These are phyloP conservation scores for Bocquillonia castaneifolia DNA, from an alignment of 441 rosid genomes.

Conservation along the genomic window DNA sequence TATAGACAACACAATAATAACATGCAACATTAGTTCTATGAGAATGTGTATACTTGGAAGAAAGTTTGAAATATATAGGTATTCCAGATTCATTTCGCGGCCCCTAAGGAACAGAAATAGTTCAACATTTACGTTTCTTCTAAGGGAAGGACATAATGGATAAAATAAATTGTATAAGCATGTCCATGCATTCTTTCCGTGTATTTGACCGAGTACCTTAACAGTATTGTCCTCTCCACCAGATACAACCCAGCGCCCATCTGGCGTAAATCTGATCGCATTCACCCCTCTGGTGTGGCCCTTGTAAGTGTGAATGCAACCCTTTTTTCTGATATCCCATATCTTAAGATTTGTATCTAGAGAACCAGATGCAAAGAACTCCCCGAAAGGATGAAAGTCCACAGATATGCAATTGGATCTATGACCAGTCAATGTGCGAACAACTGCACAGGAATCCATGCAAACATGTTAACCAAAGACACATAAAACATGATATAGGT, in stretches of 20 bases:
- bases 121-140: not conserved
- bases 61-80: not conserved
- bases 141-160: not conserved
- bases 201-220: conserved; percentile 51
- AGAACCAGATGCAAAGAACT: conserved; percentile 97
- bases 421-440: conserved; percentile 89
- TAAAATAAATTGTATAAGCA: not conserved
- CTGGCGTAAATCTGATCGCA: conserved; percentile 95
- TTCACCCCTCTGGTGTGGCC: conserved; percentile 97
- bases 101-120: not conserved
- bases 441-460: conserved; percentile 45
- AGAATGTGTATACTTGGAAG: not conserved
- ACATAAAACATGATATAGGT: conserved; percentile 15
- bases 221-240: conserved; percentile 98
- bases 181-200: not conserved
- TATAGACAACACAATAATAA: not conserved
- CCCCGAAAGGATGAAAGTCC: conserved; percentile 97
- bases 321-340: conserved; percentile 99
- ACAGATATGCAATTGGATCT: conserved; percentile 95
- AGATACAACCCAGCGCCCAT: conserved; percentile 99
- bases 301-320: conserved; percentile 96
- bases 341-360: conserved; percentile 95
- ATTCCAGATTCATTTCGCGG: no score
- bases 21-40: not conserved
- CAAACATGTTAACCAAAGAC: conserved; percentile 14